Percentiles rank a stretch among this genome's conserved stretches.
phyloP scores from a whole-genome alignment of 306 rosid genomes.

The Cicer cuneatum region DNA sequence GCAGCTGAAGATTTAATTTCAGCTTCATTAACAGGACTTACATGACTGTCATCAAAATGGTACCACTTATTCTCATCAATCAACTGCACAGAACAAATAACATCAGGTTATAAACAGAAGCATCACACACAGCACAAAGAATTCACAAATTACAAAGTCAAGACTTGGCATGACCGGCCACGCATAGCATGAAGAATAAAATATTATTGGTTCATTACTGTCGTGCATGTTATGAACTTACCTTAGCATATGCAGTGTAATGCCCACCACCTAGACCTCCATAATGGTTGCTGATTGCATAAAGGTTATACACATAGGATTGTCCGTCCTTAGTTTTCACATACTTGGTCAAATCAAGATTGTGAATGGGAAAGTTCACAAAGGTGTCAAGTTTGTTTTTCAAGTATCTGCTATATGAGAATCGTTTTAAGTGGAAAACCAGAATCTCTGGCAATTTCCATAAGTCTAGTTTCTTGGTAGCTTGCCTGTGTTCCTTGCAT shows the following conservation, averaged over 20 bases:
- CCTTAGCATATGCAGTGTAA: slow-evolving; percentile 97
- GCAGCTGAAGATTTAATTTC: slow-evolving; percentile 92
- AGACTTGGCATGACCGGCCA: slow-evolving; percentile 20
- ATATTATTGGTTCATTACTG: neutral
- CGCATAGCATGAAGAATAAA: slow-evolving; percentile 17
- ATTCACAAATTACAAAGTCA: slow-evolving; percentile 25
- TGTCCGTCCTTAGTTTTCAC: slow-evolving; percentile 81
- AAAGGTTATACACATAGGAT: slow-evolving; percentile 72
- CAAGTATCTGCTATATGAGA: slow-evolving; percentile 92
- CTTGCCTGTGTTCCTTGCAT: slow-evolving; percentile 98
- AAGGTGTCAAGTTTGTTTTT: slow-evolving; percentile 96
- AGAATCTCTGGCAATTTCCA: slow-evolving; percentile 97
- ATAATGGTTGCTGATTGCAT: slow-evolving; percentile 96
- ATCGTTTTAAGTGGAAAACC: slow-evolving; percentile 95
- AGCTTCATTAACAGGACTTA: slow-evolving; percentile 67
- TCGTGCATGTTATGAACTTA: slow-evolving; percentile 31
- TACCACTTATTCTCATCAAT: slow-evolving; percentile 92
- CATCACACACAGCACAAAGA: slow-evolving; percentile 25
- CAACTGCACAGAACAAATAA: slow-evolving; percentile 62
- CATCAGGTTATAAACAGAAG: slow-evolving; percentile 21
- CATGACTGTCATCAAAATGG: slow-evolving; percentile 94
- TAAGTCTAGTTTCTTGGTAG: slow-evolving; percentile 95
- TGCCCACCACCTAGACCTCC: slow-evolving; percentile 99
- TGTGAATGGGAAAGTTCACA: slow-evolving; percentile 88
- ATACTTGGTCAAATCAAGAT: slow-evolving; percentile 91